These are phyloP conservation scores for Tremella yokohamensis DNA, from an alignment of 768 basidiomycete genomes.

Conservation along the genomic window DNA sequence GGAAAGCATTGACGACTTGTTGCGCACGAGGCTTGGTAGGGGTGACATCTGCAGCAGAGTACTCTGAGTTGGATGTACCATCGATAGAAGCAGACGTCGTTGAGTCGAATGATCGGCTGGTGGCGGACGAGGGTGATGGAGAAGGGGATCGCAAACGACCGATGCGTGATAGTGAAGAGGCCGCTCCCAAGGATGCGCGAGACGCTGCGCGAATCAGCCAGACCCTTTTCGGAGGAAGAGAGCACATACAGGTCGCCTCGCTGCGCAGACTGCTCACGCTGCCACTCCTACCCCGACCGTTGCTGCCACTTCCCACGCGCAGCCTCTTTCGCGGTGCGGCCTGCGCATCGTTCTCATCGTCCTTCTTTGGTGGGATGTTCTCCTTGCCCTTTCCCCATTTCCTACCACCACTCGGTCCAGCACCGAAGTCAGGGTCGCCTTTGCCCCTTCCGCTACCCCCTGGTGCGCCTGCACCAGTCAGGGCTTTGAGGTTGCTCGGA, in stretches of 20 bases:
- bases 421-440: conserved; percentile 20
- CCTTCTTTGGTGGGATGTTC: conserved; percentile 44
- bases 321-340: conserved; percentile 30
- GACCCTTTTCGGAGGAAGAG: conserved; percentile 1
- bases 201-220: background rate
- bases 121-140: conserved; percentile 32
- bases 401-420: conserved; percentile 9
- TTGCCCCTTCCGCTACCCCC: conserved; percentile 21
- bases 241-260: conserved; percentile 33
- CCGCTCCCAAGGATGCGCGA: conserved; percentile 29
- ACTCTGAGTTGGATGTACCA: conserved; percentile 14
- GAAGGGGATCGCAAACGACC: conserved; percentile 29
- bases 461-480: conserved; percentile 11
- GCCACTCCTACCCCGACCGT: conserved; percentile 31
- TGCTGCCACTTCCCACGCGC: conserved; percentile 18
- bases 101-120: conserved; percentile 24
- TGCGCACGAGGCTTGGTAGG: conserved; percentile 33
- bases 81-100: conserved; percentile 27
- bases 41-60: conserved; percentile 32
- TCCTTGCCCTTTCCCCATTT: conserved; percentile 41
- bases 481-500: conserved; percentile 21
- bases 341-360: conserved; percentile 23
- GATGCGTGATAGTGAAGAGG: conserved; percentile 24
- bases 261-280: conserved; percentile 42
- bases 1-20: conserved; percentile 15